A percentile compares a stretch with the other conserved stretches of the same genome.
Conservation (phyloP, 257 asterid genomes). For the Nicotiana otophora region DNA sequence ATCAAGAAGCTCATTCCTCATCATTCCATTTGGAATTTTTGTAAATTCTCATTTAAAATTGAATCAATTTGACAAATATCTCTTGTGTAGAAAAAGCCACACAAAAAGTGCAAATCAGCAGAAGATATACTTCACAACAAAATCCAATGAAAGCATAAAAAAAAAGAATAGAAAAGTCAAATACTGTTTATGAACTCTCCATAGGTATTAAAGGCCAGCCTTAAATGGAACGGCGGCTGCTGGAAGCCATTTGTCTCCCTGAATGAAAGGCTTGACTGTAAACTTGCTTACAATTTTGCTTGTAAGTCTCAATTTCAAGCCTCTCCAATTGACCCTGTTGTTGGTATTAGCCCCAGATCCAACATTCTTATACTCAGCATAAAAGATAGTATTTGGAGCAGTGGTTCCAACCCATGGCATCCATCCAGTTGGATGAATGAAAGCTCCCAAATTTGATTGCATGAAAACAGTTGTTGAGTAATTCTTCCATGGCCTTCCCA, state of each 20-base stretch:
- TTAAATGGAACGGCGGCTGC: slow-evolving; percentile 43
- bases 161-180: background rate
- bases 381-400: slow-evolving; percentile 69
- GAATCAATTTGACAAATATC: slow-evolving; percentile 7
- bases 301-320: slow-evolving; percentile 51
- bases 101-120: background rate
- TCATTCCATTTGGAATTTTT: background rate
- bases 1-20: background rate
- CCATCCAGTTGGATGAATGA: slow-evolving; percentile 72
- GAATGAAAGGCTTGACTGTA: slow-evolving; percentile 50
- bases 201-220: slow-evolving; percentile 40
- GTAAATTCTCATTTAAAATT: background rate
- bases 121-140: background rate
- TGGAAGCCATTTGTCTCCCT: slow-evolving; percentile 62
- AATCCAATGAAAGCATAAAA: background rate
- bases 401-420: slow-evolving; percentile 74
- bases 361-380: slow-evolving; percentile 52
- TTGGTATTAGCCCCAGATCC: slow-evolving; percentile 66
- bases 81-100: background rate
- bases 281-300: slow-evolving; percentile 42
- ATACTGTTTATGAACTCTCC: background rate
- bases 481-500: slow-evolving; percentile 91
- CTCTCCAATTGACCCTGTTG: slow-evolving; percentile 70
- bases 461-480: slow-evolving; percentile 62
- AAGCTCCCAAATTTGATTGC: slow-evolving; percentile 32